Base-by-base conservation (phyloP, 202 grass and related monocot genomes). In the Panicum hallii region DNA sequence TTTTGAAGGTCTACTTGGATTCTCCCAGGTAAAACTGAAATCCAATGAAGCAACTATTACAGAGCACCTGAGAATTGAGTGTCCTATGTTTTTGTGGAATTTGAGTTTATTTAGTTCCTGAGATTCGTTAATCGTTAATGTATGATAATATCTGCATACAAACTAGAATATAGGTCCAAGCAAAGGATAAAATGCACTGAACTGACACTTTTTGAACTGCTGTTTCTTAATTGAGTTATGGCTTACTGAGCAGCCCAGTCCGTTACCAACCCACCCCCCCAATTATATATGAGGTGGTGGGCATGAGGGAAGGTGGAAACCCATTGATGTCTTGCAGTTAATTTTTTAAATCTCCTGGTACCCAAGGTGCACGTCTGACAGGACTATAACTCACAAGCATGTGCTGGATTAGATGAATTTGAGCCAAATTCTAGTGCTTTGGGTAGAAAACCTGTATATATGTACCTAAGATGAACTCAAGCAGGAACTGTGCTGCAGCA, bases 1-100 rank as follows among this genome's bases (percentile, higher is more conserved):
- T 64, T 95, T 98, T 20, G 87, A 93, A 9, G 91, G 93, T 52
- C 62, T 98, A 11, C 91, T 98, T 74, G 95, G 95, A 45, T 98
- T 98, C 91, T 98, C 95, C 46, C 95, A 97, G 95, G 95, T 98
- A 89, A 75, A 22, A 63, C 30, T 6, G 17, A 7, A 54, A 64
- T 70, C 71, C 23, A 6, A 42, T 53, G 49, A 72, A 65, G 13
- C 44, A 52, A 4, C 26, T 78, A 19, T 22, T 72, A 30, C 28
- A 52, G 5, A 63, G 16, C 28, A 49, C 20, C 19, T 49, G 32
- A 58, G 7, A 63, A 4, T 52, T 52, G 7, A 62, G 0, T 11
- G 14, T 19, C 7, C 3, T 10, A 15, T 14, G 54, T 1, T 50
- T n/a, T 19, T 54, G 4, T 23, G 34, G 17, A 22, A n/a, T 38